Base-by-base conservation (phyloP, 2,329 filamentous ascomycete genomes). In the Colletotrichum salicis region DNA sequence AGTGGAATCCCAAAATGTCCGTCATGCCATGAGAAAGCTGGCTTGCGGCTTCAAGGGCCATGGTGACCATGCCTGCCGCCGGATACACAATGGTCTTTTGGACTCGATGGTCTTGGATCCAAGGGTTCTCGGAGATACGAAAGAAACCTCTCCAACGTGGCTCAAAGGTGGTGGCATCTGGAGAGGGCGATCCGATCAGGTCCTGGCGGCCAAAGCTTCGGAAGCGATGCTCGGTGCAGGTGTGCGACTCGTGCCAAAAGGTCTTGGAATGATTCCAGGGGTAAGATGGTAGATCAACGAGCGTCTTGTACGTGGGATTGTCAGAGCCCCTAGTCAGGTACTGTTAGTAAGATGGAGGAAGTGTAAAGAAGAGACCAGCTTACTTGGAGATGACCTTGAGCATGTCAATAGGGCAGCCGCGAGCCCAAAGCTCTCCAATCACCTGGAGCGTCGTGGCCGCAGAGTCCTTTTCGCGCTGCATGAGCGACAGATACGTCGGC, bases 161-260 rank as follows among this genome's bases (percentile, higher is more conserved):
- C 69, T 86, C 82, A 56, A 83, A 83, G 0, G 82, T 79, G n/a
- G 81, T 82, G 3, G 83, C 83, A 71, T 87, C 85, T 0, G 80
- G 79, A 2, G 82, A 82, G 0, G 81, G 84, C 1, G 83, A 80
- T 0, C 88, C 88, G 31, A 89, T 84, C 1, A 90, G 80, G 70
- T 90, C 87, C 55, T 86, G 84, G 12, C 87, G 81, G 2, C 83
- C 82, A 64, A 83, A 83, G 31, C 82, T 78, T 15, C 86, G 81
- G 68, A 85, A 83, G 3, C 86, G 82, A 58, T 83, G 82, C 12
- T 83, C 80, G 15, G 78, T 76, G 24, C 84, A 85, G 2, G 86
- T 75, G 52, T 86, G 83, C 1, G 85, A 85, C 70, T 90, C 87
- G 71, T 87, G 83, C 87, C 88, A 89, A 76, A 88, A 88, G 1